A percentile compares a stretch with the other conserved stretches of the same genome.
These are phyloP conservation scores for Rhizopogon vulgaris DNA, from an alignment of 768 basidiomycete genomes.

Conservation along the genomic window DNA sequence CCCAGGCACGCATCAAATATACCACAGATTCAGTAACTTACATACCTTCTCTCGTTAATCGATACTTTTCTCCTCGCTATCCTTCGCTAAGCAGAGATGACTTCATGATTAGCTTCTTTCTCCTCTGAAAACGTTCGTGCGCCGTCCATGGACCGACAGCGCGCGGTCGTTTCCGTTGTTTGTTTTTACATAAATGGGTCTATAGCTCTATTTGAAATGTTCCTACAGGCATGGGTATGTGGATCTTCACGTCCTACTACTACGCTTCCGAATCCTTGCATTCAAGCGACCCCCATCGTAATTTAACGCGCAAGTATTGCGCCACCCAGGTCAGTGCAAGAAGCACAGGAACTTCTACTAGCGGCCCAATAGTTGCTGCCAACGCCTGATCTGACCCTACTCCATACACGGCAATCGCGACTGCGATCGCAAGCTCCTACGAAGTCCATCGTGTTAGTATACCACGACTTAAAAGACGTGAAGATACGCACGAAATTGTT, in stretches of 20 bases:
- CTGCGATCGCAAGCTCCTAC: constrained; percentile 79
- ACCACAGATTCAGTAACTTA: background rate
- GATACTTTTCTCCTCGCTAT: too few relatives aligned
- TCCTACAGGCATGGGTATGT: too few relatives aligned
- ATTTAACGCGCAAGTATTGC: constrained; percentile 34
- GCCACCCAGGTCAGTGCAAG: constrained; percentile 64
- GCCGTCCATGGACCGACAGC: too few relatives aligned
- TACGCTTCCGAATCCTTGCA: background rate
- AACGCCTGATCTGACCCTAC: constrained; percentile 73
- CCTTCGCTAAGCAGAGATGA: too few relatives aligned
- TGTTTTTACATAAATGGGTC: too few relatives aligned
- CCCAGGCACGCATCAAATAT: background rate
- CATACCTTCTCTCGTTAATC: background rate
- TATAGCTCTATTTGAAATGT: too few relatives aligned
- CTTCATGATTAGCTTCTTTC: too few relatives aligned
- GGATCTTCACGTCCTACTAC: too few relatives aligned
- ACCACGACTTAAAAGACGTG: too few relatives aligned
- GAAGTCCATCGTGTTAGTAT: background rate
- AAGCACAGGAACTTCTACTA: constrained; percentile 78
- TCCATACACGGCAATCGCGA: constrained; percentile 73
- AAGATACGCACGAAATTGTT: constrained; percentile 63
- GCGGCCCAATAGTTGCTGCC: constrained; percentile 72
- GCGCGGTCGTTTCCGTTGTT: too few relatives aligned
- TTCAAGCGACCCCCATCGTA: constrained; percentile 31
- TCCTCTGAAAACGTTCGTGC: too few relatives aligned